These are phyloP conservation scores for Solanum sejunctum DNA, from an alignment of 257 asterid species.

Conservation along the genomic window DNA sequence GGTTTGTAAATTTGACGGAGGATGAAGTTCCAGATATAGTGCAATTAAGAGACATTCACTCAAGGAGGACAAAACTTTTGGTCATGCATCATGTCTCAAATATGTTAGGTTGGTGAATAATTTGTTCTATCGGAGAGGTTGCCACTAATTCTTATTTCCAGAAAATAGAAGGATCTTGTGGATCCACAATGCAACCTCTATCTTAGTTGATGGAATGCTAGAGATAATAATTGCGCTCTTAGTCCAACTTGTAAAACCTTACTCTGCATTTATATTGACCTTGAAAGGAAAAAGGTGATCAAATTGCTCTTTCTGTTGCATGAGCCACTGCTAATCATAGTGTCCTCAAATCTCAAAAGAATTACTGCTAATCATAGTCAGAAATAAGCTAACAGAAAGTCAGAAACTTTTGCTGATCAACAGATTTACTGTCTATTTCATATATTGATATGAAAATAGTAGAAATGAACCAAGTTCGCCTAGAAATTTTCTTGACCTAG, in stretches of 20 bases:
- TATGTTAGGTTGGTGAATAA: conserved; percentile 52
- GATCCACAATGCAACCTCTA: neutral
- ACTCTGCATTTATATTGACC: neutral
- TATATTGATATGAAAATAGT: neutral
- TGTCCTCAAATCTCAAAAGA: neutral
- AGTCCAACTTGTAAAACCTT: neutral
- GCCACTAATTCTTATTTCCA: neutral
- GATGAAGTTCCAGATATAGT: conserved; percentile 76
- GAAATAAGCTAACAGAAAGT: neutral
- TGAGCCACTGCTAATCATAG: neutral
- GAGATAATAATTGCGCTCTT: neutral
- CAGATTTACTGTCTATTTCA: neutral
- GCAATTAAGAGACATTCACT: conserved; percentile 43
- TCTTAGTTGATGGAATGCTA: neutral
- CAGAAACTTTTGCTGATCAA: neutral
- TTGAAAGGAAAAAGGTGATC: neutral
- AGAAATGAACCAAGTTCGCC: neutral
- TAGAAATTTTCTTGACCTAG: neutral
- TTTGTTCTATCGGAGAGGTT: neutral
- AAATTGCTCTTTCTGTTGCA: neutral
- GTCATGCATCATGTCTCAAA: conserved; percentile 85
- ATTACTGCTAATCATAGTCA: neutral
- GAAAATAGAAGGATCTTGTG: neutral
- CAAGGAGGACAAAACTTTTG: conserved; percentile 57
- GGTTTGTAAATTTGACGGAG: conserved; percentile 49